Evolutionary conservation across 2,329 filamentous ascomycete genomes (phyloP).

Genomic region (Knoxdaviesia capensis): DNA sequence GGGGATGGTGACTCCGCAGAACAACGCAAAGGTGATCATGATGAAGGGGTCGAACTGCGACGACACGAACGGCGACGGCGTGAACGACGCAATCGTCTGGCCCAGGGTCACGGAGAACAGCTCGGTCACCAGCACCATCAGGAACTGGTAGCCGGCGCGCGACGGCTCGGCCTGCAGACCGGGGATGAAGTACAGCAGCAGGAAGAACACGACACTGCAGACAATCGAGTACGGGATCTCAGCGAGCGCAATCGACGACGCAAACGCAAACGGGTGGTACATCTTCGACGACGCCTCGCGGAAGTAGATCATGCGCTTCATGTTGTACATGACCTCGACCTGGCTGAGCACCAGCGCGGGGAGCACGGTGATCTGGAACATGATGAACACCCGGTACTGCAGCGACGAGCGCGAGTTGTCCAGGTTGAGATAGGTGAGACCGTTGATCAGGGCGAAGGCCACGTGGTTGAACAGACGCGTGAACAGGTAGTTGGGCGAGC

Average conservation of each 20-base stretch:
- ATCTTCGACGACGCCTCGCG: constrained; percentile 73
- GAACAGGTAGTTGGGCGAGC: constrained; percentile 75
- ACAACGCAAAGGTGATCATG: constrained; percentile 64
- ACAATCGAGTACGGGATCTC: constrained; percentile 72
- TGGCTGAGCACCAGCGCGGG: constrained; percentile 69
- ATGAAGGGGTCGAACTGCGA: constrained; percentile 66
- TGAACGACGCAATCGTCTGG: constrained; percentile 57
- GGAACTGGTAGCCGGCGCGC: constrained; percentile 69
- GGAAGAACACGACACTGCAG: constrained; percentile 62
- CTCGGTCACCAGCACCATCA: constrained; percentile 69
- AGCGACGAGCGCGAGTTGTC: constrained; percentile 56
- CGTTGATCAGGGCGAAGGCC: constrained; percentile 56
- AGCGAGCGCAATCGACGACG: constrained; percentile 55
- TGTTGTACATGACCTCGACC: constrained; percentile 61
- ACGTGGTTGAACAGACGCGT: constrained; percentile 74
- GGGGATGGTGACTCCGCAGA: constrained; percentile 75
- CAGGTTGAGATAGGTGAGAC: constrained; percentile 60
- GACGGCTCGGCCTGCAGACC: constrained; percentile 42
- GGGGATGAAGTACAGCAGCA: constrained; percentile 71
- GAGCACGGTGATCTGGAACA: constrained; percentile 76
- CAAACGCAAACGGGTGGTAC: constrained; percentile 65
- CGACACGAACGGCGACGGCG: constrained; percentile 59
- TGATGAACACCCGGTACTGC: constrained; percentile 74
- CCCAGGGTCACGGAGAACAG: constrained; percentile 66
- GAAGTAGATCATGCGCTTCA: constrained; percentile 66